These are phyloP conservation scores for Lachnellula suecica DNA, from an alignment of 2,329 filamentous ascomycete species.

Conservation along the genomic window DNA sequence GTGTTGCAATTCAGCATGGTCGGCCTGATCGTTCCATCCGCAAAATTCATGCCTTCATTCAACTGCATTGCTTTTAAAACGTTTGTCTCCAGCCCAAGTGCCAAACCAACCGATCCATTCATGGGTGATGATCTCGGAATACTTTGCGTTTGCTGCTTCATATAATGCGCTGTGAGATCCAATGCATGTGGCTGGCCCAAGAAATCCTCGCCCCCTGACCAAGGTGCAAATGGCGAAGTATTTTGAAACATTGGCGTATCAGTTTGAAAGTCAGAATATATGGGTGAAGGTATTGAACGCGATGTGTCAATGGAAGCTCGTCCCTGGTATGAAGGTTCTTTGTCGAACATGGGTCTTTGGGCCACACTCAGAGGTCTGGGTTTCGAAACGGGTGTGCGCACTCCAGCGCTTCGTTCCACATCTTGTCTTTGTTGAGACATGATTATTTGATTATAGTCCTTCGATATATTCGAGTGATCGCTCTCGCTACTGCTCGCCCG, in stretches of 20 bases:
- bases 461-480: conserved; percentile 26
- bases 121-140: conserved; percentile 17
- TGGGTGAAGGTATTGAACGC: conserved; percentile 24
- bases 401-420: not conserved
- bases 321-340: conserved; percentile 14
- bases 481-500: conserved; percentile 29
- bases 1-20: conserved; percentile 21
- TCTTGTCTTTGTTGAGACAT: conserved; percentile 18
- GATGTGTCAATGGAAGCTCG: conserved; percentile 18
- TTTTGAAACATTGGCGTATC: conserved; percentile 27
- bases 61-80: conserved; percentile 21
- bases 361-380: conserved; percentile 12
- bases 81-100: conserved; percentile 13
- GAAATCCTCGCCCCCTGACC: conserved; percentile 26
- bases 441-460: conserved; percentile 25
- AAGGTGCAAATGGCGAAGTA: conserved; percentile 23
- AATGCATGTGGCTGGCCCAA: conserved; percentile 21
- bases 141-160: conserved; percentile 15
- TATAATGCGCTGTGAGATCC: conserved; percentile 24
- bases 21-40: conserved; percentile 22
- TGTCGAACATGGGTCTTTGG: conserved; percentile 10
- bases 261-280: conserved; percentile 25
- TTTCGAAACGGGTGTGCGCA: conserved; percentile 3
- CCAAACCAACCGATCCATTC: not conserved
- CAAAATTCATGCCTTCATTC: conserved; percentile 22